These are phyloP conservation scores for Arthrobotrys conoides DNA, from an alignment of 2,329 filamentous ascomycete genomes.

Conservation along the genomic window DNA sequence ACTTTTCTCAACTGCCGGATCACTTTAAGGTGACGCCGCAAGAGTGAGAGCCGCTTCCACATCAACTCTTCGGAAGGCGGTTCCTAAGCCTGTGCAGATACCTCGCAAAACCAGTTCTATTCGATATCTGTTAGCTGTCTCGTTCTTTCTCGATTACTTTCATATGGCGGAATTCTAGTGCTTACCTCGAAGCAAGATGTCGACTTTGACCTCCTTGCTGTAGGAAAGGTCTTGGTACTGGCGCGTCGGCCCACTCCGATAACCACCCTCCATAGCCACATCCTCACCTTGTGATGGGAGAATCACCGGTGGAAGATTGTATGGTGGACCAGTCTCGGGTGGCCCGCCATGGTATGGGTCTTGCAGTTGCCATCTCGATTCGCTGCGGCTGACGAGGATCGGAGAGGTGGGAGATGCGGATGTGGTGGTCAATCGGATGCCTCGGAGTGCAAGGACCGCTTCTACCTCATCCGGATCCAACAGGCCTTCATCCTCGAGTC, in stretches of 20 bases:
- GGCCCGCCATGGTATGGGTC: slow-evolving; percentile 53
- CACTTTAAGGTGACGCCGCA: slow-evolving; percentile 48
- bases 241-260: slow-evolving; percentile 43
- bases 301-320: slow-evolving; percentile 55
- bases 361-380: slow-evolving; percentile 56
- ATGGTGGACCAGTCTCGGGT: slow-evolving; percentile 48
- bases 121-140: slow-evolving; percentile 23
- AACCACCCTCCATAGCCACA: slow-evolving; percentile 49
- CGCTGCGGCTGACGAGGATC: slow-evolving; percentile 58
- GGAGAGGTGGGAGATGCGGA: slow-evolving; percentile 54
- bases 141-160: neutral
- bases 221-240: slow-evolving; percentile 56
- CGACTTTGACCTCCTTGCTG: slow-evolving; percentile 60
- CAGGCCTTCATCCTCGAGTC: slow-evolving; percentile 53
- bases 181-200: slow-evolving; percentile 60
- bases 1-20: slow-evolving; percentile 20
- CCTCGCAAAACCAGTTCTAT: slow-evolving; percentile 59
- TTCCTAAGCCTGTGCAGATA: slow-evolving; percentile 55
- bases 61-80: slow-evolving; percentile 53
- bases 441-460: slow-evolving; percentile 55
- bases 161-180: too few species aligned
- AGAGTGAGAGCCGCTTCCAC: slow-evolving; percentile 57
- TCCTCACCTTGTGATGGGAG: slow-evolving; percentile 53
- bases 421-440: slow-evolving; percentile 56
- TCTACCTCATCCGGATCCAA: slow-evolving; percentile 58